These are phyloP conservation scores for Podospora tetraspora DNA, from an alignment of 495 filamentous ascomycete species.

Conservation along the genomic window DNA sequence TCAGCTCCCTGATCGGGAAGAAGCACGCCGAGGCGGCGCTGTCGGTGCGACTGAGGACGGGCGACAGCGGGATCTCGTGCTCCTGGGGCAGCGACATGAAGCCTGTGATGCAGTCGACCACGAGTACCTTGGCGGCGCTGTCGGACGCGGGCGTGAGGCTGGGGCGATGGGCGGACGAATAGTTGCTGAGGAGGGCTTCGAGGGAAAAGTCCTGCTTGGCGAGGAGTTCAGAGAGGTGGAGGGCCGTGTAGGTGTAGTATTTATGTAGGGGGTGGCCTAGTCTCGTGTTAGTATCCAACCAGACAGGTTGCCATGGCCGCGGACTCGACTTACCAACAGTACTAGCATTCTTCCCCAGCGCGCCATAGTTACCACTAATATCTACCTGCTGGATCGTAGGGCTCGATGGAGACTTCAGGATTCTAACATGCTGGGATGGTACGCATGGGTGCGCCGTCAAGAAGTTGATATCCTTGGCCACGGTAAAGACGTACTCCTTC, in stretches of 20 bases:
- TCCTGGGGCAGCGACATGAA: conserved; percentile 38
- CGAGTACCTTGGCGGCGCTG: conserved; percentile 40
- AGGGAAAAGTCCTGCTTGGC: conserved; percentile 36
- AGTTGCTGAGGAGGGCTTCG: conserved; percentile 38
- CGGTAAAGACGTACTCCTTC: conserved; percentile 40
- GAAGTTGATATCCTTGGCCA: conserved; percentile 61
- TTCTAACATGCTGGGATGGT: conserved; percentile 48
- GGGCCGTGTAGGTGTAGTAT: conserved; percentile 52
- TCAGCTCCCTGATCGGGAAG: neutral
- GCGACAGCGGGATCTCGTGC: conserved; percentile 34
- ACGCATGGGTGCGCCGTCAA: conserved; percentile 61
- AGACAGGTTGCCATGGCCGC: neutral
- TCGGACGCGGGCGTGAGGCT: conserved; percentile 23
- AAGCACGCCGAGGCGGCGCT: conserved; percentile 16
- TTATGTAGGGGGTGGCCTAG: conserved; percentile 62
- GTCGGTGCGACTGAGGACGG: conserved; percentile 29
- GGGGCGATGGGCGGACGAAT: conserved; percentile 27
- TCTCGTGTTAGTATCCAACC: conserved; percentile 13
- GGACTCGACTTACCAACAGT: conserved; percentile 32
- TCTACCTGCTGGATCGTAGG: conserved; percentile 50
- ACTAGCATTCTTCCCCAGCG: conserved; percentile 37
- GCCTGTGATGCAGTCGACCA: conserved; percentile 51
- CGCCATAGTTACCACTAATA: conserved; percentile 34
- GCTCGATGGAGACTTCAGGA: conserved; percentile 44
- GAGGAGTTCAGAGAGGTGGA: conserved; percentile 50